phyloP scores from a whole-genome alignment of 106 monocot species.

The Narthecium ossifragum region DNA sequence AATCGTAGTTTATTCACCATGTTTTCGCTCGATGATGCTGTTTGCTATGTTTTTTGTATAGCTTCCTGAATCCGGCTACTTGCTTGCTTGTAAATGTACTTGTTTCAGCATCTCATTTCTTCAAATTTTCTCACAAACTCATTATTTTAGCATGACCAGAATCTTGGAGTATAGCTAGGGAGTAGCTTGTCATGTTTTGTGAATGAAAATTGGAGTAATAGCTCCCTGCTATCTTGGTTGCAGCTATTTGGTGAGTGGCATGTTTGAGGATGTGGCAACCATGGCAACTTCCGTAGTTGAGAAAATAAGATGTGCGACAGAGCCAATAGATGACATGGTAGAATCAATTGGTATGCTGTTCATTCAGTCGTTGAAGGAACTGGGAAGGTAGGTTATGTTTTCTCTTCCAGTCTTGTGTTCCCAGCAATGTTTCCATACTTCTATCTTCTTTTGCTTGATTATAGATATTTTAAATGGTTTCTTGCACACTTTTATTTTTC shows the following conservation, averaged over 20 bases:
- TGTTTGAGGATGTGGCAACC: constrained; percentile 60
- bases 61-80: background rate
- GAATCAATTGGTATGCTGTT: constrained; percentile 76
- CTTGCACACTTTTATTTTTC: too few species aligned
- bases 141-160: background rate
- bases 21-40: too few species aligned
- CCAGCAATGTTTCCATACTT: too few species aligned
- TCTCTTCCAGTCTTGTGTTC: too few species aligned
- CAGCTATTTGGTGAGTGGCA: constrained; percentile 56
- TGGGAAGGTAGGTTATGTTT: constrained; percentile 75
- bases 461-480: too few species aligned
- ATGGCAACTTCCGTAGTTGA: constrained; percentile 37
- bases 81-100: background rate
- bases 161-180: too few species aligned
- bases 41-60: background rate
- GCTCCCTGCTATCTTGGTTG: background rate
- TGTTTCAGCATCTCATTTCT: background rate
- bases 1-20: background rate
- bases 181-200: background rate
- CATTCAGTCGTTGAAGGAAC: constrained; percentile 62
- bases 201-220: background rate
- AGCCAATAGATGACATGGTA: constrained; percentile 38
- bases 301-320: constrained; percentile 19
- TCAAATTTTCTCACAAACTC: background rate
- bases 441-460: too few species aligned